Conservation (phyloP, 495 filamentous ascomycete genomes). For the Xylaria intraflava region DNA sequence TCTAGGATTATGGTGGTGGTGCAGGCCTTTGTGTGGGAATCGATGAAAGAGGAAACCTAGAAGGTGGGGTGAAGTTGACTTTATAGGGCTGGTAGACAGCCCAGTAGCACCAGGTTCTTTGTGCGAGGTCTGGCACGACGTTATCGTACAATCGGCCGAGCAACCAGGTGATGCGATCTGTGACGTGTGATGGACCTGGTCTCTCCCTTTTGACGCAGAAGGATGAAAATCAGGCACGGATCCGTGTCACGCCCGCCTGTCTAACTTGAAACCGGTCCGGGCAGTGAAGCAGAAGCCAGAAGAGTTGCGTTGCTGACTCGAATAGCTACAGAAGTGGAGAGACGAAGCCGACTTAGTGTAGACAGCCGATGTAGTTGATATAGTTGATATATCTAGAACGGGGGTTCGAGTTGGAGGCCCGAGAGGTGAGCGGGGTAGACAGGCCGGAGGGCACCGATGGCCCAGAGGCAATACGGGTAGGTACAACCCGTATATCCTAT, state of each 20-base stretch:
- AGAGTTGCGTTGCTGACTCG: constrained; percentile 5
- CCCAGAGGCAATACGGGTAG: no score
- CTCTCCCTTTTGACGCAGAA: no score
- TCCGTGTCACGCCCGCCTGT: no score
- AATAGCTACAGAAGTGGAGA: constrained; percentile 1
- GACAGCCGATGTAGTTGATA: background rate
- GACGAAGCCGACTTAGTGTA: background rate
- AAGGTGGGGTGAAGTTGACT: background rate
- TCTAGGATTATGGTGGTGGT: background rate
- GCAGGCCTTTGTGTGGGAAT: constrained; percentile 1
- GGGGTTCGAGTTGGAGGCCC: background rate
- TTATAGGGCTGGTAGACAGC: background rate
- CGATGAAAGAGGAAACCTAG: background rate
- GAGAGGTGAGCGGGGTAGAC: no score
- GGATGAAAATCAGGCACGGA: no score
- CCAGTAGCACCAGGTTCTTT: constrained; percentile 1
- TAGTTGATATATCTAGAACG: no score
- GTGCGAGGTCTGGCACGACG: constrained; percentile 7
- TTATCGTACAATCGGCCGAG: constrained; percentile 5
- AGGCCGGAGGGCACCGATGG: no score
- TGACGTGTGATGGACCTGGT: constrained; percentile 9
- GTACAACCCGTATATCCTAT: no score
- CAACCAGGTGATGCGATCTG: constrained; percentile 6
- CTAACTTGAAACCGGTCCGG: no score
- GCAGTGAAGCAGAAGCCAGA: background rate